Evolutionary conservation across 2,329 filamentous ascomycete species (phyloP).

Genomic region (Monilinia fructicola): DNA sequence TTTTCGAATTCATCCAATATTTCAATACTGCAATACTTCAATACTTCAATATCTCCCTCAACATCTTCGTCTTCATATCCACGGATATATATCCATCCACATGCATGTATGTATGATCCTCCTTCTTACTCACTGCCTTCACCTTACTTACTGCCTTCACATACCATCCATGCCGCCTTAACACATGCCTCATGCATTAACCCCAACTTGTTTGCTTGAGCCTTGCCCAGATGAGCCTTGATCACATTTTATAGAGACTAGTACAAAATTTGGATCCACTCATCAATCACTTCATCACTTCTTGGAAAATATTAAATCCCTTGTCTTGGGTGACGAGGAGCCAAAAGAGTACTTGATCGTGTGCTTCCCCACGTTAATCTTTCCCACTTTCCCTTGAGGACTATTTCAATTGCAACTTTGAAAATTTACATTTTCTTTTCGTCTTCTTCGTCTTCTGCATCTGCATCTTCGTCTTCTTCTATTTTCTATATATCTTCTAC

Average conservation of each 20-base stretch:
- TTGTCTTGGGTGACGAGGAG: conserved; percentile 1
- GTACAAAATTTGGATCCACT: conserved; percentile 7
- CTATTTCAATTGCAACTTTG: background rate
- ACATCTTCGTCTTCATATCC: background rate
- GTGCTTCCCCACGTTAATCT: conserved; percentile 10
- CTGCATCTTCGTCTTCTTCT: background rate
- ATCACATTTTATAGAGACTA: conserved; percentile 5
- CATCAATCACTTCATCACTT: background rate
- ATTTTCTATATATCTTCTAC: background rate
- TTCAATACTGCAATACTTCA: background rate
- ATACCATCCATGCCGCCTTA: conserved; percentile 17
- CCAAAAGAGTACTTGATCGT: conserved; percentile 22
- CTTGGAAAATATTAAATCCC: background rate
- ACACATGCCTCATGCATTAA: background rate
- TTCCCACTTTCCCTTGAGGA: background rate
- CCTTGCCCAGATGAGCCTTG: background rate
- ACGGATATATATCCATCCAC: no score
- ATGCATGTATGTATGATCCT: no score
- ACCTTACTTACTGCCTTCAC: no score
- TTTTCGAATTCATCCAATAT: background rate
- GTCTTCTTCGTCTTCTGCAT: background rate
- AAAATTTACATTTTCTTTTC: background rate
- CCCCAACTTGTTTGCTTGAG: background rate
- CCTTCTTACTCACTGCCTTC: no score
- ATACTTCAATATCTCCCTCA: background rate